Evolutionary conservation across 176 grass and related monocot genomes (phyloP), one percentile per base, ranked within the genome.

Genomic region (Themeda triandra): DNA sequence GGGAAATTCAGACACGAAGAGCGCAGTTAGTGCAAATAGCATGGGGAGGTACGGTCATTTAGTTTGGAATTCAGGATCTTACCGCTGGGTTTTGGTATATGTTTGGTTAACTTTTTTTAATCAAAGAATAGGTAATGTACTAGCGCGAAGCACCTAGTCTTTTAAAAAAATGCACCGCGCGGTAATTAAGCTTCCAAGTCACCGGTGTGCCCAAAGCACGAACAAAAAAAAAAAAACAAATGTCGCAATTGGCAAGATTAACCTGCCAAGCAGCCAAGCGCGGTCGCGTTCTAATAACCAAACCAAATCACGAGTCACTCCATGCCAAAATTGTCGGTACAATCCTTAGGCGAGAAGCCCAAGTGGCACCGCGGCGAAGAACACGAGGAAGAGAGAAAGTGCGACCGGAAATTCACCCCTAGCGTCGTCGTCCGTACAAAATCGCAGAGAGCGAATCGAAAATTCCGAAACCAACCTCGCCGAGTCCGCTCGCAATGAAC

Each of bases 161-260:
- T 74, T 48, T 35, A 3, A 33, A 81, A 67, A 66, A 87, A 68
- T 37, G 33, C 15, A 86, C 41, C 0, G 36, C 5, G 6, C 6
- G 36, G 67, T 68, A 73, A 82, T 63, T 40, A 86, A 80, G 30
- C 46, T 73, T 75, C 37, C 6, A 83, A 87, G 63, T 69, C 23
- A 87, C 59, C 37, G 10, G 17, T 2, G 2, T 41, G 13, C 4
- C 49, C 56, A 27, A 39, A 25, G 53, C 39, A 83, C 10, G 70
- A 25, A 76, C 23, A 68, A 51, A 84, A 77, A 36, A 25, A 76
- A 15, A 68, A 51, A 84, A 77, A 36, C 31, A 41, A 68, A 21
- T 51, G 9, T 6, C 33, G 19, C 46, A 69, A 5, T 30, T 14
- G 49, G 4, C 51, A 19, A 82, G 76, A 77, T 41, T 77, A 82